These are phyloP conservation scores for Globisporangium cederbergense DNA, from an alignment of 352 stramenopile species.

Conservation along the genomic window DNA sequence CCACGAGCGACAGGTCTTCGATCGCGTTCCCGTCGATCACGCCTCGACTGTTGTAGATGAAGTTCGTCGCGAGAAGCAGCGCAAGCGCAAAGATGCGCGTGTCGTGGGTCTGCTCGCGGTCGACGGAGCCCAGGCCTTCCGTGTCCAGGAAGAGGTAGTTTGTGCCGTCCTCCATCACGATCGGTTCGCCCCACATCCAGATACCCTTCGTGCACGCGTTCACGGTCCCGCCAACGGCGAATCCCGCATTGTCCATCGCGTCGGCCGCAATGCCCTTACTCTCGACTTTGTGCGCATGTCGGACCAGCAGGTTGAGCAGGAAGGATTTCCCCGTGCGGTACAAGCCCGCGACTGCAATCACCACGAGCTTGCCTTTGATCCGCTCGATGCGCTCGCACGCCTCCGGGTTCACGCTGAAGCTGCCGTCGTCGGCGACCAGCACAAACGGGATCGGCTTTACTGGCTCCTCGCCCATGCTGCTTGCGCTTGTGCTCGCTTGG, in stretches of 20 bases:
- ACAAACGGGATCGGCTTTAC: slow-evolving; percentile 77
- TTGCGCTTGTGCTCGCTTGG: slow-evolving; percentile 15
- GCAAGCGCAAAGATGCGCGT: slow-evolving; percentile 89
- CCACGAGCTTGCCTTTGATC: slow-evolving; percentile 76
- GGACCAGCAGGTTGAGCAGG: slow-evolving; percentile 84
- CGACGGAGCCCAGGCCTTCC: slow-evolving; percentile 80
- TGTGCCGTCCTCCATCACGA: slow-evolving; percentile 66
- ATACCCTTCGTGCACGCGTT: slow-evolving; percentile 91
- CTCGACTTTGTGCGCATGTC: slow-evolving; percentile 44
- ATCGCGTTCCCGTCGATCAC: slow-evolving; percentile 90
- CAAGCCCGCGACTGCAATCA: slow-evolving; percentile 83
- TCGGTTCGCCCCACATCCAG: slow-evolving; percentile 88
- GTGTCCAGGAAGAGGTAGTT: slow-evolving; percentile 87
- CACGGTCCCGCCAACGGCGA: slow-evolving; percentile 79
- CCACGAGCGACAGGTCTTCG: slow-evolving; percentile 86
- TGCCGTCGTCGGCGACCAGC: slow-evolving; percentile 70
- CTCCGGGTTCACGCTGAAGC: slow-evolving; percentile 78
- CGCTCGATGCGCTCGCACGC: slow-evolving; percentile 60
- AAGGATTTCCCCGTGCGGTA: slow-evolving; percentile 91
- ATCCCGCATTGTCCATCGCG: slow-evolving; percentile 34
- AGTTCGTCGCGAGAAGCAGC: slow-evolving; percentile 80
- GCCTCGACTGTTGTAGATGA: slow-evolving; percentile 90
- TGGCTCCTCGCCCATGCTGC: slow-evolving; percentile 30
- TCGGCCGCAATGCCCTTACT: slow-evolving; percentile 13
- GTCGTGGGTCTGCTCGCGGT: slow-evolving; percentile 87